These are phyloP conservation scores for Russula earlei DNA, from an alignment of 768 basidiomycete genomes.

Conservation along the genomic window DNA sequence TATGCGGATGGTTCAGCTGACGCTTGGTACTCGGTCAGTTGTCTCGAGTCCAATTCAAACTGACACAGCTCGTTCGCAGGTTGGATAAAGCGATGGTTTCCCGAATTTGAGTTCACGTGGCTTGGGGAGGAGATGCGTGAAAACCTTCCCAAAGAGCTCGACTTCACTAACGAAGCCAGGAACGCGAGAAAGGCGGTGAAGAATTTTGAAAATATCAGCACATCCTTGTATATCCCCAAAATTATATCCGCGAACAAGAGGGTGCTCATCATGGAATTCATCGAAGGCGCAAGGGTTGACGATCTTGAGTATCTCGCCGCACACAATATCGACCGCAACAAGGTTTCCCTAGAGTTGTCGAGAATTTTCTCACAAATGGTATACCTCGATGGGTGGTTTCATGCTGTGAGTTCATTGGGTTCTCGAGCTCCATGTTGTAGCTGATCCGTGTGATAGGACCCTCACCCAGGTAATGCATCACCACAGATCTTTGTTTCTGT, in stretches of 20 bases:
- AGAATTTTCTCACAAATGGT: conserved; percentile 94
- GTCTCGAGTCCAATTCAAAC: neutral
- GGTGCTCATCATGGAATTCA: conserved; percentile 92
- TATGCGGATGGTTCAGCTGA: conserved; percentile 73
- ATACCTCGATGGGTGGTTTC: conserved; percentile 87
- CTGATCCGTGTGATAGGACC: conserved; percentile 46
- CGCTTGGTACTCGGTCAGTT: conserved; percentile 41
- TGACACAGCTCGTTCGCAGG: conserved; percentile 30
- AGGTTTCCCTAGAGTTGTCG: conserved; percentile 83
- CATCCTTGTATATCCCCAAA: conserved; percentile 82
- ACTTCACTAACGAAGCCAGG: conserved; percentile 82
- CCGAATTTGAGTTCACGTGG: conserved; percentile 91
- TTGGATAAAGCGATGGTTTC: conserved; percentile 89
- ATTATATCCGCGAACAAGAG: conserved; percentile 75
- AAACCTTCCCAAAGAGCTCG: conserved; percentile 88
- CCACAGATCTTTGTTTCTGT: neutral
- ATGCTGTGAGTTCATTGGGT: conserved; percentile 46
- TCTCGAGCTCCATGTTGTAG: neutral
- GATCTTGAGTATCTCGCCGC: conserved; percentile 75
- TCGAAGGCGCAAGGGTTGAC: conserved; percentile 81
- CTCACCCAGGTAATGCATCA: conserved; percentile 58
- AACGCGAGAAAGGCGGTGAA: conserved; percentile 65
- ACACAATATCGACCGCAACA: conserved; percentile 84
- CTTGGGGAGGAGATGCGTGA: conserved; percentile 89
- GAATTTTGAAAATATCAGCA: conserved; percentile 62